phyloP scores from a whole-genome alignment of 345 rosid genomes.

The Eutrema japonicum region DNA sequence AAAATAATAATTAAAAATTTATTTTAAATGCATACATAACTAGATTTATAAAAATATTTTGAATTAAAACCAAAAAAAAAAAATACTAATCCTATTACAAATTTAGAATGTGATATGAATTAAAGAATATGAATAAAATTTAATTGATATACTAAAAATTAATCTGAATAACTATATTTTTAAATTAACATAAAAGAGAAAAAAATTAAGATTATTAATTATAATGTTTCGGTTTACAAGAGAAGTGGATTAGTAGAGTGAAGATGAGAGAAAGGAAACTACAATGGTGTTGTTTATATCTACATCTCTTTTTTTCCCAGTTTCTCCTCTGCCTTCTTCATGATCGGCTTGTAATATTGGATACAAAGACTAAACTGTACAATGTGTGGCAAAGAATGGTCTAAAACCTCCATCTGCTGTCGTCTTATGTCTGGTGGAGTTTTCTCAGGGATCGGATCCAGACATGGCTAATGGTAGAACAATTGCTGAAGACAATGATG shows the following conservation, averaged over 20 bases:
- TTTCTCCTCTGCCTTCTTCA: constrained; percentile 6
- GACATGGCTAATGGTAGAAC: constrained; percentile 29
- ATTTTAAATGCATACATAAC: no score
- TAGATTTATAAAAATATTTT: no score
- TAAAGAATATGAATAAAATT: no score
- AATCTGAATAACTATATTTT: no score
- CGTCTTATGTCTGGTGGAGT: constrained; percentile 28
- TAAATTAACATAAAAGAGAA: no score
- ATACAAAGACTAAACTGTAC: constrained; percentile 25
- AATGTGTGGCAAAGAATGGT: constrained; percentile 27
- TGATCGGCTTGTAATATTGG: constrained; percentile 13
- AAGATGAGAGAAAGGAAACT: constrained; percentile 53
- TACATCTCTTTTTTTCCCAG: background rate
- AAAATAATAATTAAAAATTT: no score
- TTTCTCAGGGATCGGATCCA: constrained; percentile 30
- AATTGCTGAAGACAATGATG: constrained; percentile 30
- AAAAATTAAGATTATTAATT: no score
- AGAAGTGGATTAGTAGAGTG: constrained; percentile 51
- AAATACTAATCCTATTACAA: no score
- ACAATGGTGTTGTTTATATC: constrained; percentile 37
- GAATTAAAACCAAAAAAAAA: no score
- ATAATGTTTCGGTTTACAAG: constrained; percentile 33
- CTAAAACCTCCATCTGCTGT: constrained; percentile 13
- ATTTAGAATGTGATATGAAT: no score
- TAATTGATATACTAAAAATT: no score